A percentile compares a stretch with the other conserved stretches of the same genome.
Conservation (phyloP, 2,329 filamentous ascomycete species). For the Claviceps fusiformis region DNA sequence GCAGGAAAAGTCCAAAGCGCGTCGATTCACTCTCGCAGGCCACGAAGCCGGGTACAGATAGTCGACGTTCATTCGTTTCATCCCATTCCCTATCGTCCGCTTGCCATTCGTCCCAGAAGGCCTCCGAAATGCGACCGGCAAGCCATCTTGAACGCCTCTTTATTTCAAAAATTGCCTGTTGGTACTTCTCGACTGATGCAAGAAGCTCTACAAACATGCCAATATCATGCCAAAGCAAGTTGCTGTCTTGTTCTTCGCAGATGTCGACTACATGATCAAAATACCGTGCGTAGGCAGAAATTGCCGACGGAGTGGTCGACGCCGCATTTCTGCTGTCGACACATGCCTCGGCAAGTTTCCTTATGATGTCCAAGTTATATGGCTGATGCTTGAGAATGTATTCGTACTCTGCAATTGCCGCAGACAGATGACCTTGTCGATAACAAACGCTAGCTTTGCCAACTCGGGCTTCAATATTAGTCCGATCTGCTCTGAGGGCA, state of each 20-base stretch:
- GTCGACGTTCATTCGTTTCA: conserved; percentile 52
- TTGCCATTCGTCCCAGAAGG: conserved; percentile 59
- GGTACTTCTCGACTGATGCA: conserved; percentile 46
- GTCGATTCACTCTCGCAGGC: conserved; percentile 36
- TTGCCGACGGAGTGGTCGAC: conserved; percentile 24
- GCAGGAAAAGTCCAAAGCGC: conserved; percentile 60
- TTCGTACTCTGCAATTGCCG: conserved; percentile 44
- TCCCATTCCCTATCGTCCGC: conserved; percentile 88
- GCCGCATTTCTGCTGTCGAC: conserved; percentile 37
- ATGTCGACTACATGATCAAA: conserved; percentile 28
- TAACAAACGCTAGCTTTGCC: conserved; percentile 46
- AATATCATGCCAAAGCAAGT: conserved; percentile 63
- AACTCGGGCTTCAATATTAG: conserved; percentile 42
- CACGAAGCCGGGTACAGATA: conserved; percentile 46
- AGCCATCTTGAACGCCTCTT: conserved; percentile 71
- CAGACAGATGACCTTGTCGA: conserved; percentile 37
- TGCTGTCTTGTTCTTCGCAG: conserved; percentile 19
- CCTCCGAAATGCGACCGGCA: conserved; percentile 58
- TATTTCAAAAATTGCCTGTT: conserved; percentile 53
- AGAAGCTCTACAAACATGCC: conserved; percentile 78
- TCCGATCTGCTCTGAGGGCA: conserved; percentile 43
- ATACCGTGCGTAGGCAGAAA: conserved; percentile 33
- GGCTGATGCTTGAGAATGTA: conserved; percentile 37
- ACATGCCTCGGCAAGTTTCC: conserved; percentile 43
- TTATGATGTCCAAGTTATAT: conserved; percentile 39